A percentile compares a stretch with the other conserved stretches of the same genome.
Conservation (phyloP, 1,284 basidiomycete genomes). For the Ustilago bromivora region DNA sequence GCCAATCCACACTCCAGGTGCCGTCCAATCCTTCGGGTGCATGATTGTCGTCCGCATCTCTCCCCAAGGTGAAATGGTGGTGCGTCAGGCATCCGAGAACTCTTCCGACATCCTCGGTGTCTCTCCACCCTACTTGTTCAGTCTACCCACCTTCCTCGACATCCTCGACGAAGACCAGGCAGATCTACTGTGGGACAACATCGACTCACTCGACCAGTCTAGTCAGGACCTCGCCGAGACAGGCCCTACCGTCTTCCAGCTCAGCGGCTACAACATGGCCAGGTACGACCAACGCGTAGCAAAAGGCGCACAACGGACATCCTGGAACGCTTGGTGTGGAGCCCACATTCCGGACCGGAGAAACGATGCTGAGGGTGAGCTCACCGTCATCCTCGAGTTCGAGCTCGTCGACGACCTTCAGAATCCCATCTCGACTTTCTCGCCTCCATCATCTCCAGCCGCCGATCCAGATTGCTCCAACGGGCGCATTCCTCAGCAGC, state of each 20-base stretch:
- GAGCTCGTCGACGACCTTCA: conserved; percentile 80
- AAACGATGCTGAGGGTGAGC: conserved; percentile 36
- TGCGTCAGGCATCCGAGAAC: conserved; percentile 86
- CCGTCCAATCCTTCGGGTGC: conserved; percentile 87
- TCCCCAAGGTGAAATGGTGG: conserved; percentile 75
- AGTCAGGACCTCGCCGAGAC: conserved; percentile 71
- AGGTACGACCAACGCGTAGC: conserved; percentile 71
- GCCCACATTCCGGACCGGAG: conserved; percentile 73
- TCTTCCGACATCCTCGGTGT: conserved; percentile 79
- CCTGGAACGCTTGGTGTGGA: conserved; percentile 87
- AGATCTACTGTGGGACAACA: conserved; percentile 81
- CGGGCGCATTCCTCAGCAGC: conserved; percentile 9
- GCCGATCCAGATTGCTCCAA: conserved; percentile 54
- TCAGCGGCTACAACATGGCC: conserved; percentile 75
- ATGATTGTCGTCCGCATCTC: conserved; percentile 81
- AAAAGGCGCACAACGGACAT: conserved; percentile 70
- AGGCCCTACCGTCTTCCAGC: conserved; percentile 75
- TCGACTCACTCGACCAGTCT: conserved; percentile 77
- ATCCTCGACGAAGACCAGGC: conserved; percentile 79
- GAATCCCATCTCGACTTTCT: conserved; percentile 75
- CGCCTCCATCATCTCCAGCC: conserved; percentile 43
- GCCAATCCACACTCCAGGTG: conserved; percentile 86
- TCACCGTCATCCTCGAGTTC: conserved; percentile 77
- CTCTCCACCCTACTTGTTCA: conserved; percentile 82
- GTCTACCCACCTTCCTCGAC: conserved; percentile 81